Conservation (phyloP, 441 rosid genomes). For the Erysimum cheiri region DNA sequence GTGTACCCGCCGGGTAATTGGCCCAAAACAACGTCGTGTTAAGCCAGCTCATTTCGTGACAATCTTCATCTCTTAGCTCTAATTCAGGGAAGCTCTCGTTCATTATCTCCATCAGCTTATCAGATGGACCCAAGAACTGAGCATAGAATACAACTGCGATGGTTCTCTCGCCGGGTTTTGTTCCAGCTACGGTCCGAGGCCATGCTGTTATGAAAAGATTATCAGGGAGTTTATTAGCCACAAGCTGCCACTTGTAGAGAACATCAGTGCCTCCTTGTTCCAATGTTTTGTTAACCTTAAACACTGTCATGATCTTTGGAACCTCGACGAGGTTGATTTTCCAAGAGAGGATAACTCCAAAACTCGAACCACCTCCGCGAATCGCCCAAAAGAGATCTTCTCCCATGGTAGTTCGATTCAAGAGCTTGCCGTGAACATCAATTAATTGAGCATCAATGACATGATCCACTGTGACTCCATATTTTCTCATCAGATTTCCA, state of each 20-base stretch:
- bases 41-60: constrained; percentile 67
- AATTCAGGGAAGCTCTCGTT: constrained; percentile 56
- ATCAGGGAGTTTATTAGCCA: constrained; percentile 55
- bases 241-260: constrained; percentile 65
- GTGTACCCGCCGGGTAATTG: constrained; percentile 52
- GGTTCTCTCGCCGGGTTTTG: constrained; percentile 38
- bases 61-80: constrained; percentile 55
- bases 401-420: constrained; percentile 62
- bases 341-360: constrained; percentile 70
- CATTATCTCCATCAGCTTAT: constrained; percentile 45
- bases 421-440: constrained; percentile 40
- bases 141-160: constrained; percentile 51
- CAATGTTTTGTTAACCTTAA: constrained; percentile 55
- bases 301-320: constrained; percentile 61
- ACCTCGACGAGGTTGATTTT: constrained; percentile 63
- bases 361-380: constrained; percentile 72
- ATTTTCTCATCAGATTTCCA: constrained; percentile 43
- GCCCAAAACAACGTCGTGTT: constrained; percentile 65
- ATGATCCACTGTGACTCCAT: constrained; percentile 43
- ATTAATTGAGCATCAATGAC: constrained; percentile 38
- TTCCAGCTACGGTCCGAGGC: constrained; percentile 41
- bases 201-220: constrained; percentile 67
- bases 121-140: constrained; percentile 57
- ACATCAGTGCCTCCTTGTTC: constrained; percentile 57
- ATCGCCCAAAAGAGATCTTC: constrained; percentile 82